Conservation (phyloP, 768 basidiomycete genomes). For the Russula foetens region DNA sequence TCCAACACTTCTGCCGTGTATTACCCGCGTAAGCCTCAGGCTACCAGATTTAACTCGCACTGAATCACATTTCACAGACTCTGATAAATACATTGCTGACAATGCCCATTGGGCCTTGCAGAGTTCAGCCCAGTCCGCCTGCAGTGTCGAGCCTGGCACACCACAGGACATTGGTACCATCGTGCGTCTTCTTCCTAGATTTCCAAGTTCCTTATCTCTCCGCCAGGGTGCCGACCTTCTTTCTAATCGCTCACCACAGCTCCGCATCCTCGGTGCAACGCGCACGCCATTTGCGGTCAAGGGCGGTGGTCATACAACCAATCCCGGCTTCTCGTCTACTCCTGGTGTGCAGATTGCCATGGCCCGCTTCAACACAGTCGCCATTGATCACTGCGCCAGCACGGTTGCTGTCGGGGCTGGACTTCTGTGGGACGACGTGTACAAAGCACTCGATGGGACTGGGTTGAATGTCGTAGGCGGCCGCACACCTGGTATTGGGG, state of each 20-base stretch:
- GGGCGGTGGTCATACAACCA: slow-evolving; percentile 23
- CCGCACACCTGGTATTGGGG: slow-evolving; percentile 22
- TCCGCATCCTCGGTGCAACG: slow-evolving; percentile 2
- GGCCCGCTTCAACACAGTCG: slow-evolving; percentile 17
- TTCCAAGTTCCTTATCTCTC: too few species aligned
- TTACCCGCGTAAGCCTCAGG: background rate
- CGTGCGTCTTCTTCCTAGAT: background rate
- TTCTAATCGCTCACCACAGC: background rate
- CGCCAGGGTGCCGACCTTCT: background rate
- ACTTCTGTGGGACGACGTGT: slow-evolving; percentile 26
- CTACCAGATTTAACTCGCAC: too few species aligned
- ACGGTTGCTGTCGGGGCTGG: slow-evolving; percentile 21
- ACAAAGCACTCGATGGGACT: slow-evolving; percentile 15
- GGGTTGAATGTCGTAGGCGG: slow-evolving; percentile 24
- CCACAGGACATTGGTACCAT: too few species aligned
- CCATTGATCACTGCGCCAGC: background rate
- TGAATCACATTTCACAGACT: too few species aligned
- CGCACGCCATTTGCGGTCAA: slow-evolving; percentile 20
- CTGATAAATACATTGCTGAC: too few species aligned
- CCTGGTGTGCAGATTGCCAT: slow-evolving; percentile 24
- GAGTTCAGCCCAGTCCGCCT: too few species aligned
- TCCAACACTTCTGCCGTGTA: background rate
- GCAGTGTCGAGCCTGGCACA: too few species aligned
- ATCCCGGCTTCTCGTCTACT: slow-evolving; percentile 24
- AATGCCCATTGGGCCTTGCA: too few species aligned